These are phyloP conservation scores for Penium margaritaceum DNA, from an alignment of 139 green algal genomes.

Conservation along the genomic window DNA sequence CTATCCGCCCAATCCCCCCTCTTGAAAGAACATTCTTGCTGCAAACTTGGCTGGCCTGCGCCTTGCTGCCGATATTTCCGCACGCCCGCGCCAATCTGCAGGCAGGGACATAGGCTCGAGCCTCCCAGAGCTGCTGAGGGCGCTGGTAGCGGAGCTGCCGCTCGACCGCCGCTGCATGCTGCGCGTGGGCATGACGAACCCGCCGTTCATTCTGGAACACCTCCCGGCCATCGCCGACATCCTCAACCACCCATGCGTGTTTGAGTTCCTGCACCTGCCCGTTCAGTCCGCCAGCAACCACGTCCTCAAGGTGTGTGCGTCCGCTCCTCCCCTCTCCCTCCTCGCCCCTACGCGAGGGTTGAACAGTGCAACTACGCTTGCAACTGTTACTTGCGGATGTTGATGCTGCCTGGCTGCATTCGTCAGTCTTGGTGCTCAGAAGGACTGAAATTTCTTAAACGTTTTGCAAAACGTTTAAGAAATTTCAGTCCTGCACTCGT, in stretches of 20 bases:
- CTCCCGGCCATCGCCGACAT: slow-evolving; percentile 58
- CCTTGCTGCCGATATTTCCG: not conserved
- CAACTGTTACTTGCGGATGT: too few species aligned
- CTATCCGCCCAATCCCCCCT: too few species aligned
- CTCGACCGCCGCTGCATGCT: slow-evolving; percentile 70
- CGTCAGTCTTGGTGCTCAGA: too few species aligned
- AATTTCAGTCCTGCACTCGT: too few species aligned
- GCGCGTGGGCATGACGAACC: slow-evolving; percentile 88
- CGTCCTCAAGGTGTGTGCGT: slow-evolving; percentile 57
- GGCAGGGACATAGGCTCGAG: slow-evolving; percentile 69
- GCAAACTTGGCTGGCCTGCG: too few species aligned
- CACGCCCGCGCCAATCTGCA: too few species aligned
- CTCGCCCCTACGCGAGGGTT: not conserved
- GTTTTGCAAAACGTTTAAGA: too few species aligned
- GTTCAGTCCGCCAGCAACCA: slow-evolving; percentile 74
- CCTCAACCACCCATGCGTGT: slow-evolving; percentile 67
- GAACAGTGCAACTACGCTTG: too few species aligned
- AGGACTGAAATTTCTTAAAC: too few species aligned
- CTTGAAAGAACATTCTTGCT: too few species aligned
- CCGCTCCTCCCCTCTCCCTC: not conserved
- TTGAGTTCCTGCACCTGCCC: slow-evolving; percentile 82
- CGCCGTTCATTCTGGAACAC: slow-evolving; percentile 85
- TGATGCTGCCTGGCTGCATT: too few species aligned
- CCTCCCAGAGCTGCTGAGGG: slow-evolving; percentile 64
- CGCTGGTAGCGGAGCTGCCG: slow-evolving; percentile 64